Evolutionary conservation across 2,329 filamentous ascomycete genomes (phyloP).

Genomic region (Xylariaceae sp.): DNA sequence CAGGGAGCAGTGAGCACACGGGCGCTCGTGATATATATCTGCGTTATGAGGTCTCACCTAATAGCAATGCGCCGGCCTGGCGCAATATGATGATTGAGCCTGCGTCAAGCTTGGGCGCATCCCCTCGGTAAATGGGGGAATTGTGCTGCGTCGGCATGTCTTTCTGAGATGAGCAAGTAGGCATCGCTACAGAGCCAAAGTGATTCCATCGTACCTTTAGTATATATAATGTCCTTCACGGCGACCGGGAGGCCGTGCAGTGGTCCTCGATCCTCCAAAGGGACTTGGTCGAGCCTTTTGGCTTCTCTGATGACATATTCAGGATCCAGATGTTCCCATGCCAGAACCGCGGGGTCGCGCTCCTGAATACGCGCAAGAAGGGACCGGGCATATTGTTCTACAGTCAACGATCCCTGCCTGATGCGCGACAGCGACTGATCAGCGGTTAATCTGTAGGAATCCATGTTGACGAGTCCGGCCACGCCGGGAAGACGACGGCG

Average conservation of each 20-base stretch:
- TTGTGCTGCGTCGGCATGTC: conserved; percentile 52
- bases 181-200: not conserved
- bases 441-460: conserved; percentile 41
- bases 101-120: conserved; percentile 48
- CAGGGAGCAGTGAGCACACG: not conserved
- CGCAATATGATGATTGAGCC: conserved; percentile 49
- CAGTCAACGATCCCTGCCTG: conserved; percentile 40
- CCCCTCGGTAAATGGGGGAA: conserved; percentile 50
- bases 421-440: conserved; percentile 39
- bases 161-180: conserved; percentile 18
- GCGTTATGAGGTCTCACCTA: conserved; percentile 34
- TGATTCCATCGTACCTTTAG: conserved; percentile 37
- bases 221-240: conserved; percentile 54
- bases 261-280: conserved; percentile 43
- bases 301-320: conserved; percentile 46
- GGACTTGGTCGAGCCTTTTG: conserved; percentile 43
- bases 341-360: conserved; percentile 41
- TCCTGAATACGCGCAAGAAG: conserved; percentile 40
- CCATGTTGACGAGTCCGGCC: conserved; percentile 16
- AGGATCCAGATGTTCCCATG: conserved; percentile 44
- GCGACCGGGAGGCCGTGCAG: conserved; percentile 51
- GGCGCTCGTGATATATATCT: not conserved
- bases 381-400: conserved; percentile 45
- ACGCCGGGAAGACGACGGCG: not conserved
- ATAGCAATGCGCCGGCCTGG: conserved; percentile 52